These are phyloP conservation scores for Leccinum variicolor DNA, from an alignment of 768 basidiomycete species.

Conservation along the genomic window DNA sequence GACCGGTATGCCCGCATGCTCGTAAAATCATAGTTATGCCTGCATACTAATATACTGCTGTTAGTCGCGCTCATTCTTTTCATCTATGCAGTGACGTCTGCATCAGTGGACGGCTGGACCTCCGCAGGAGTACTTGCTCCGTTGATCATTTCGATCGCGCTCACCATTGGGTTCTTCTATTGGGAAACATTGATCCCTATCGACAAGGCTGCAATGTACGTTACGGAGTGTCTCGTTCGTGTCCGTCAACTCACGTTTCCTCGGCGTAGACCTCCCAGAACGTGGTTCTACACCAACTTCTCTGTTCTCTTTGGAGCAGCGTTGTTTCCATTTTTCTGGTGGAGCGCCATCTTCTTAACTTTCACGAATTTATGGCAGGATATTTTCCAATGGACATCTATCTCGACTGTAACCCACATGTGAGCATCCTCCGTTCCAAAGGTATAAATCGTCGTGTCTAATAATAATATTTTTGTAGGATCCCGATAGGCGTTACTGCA, in stretches of 20 bases:
- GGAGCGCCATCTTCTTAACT: conserved; percentile 32
- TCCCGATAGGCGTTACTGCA: conserved; percentile 41
- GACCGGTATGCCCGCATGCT: conserved; percentile 26
- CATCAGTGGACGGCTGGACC: conserved; percentile 49
- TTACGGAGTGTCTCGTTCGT: background rate
- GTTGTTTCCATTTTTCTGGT: conserved; percentile 42
- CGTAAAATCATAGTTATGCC: background rate
- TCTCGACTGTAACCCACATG: conserved; percentile 40
- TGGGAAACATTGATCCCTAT: conserved; percentile 44
- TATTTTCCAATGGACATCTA: conserved; percentile 39
- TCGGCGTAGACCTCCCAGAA: conserved; percentile 36
- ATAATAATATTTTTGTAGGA: conserved; percentile 20
- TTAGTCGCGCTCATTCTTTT: conserved; percentile 38
- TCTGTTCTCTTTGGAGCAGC: conserved; percentile 36
- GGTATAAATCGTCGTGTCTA: background rate
- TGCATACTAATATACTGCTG: background rate
- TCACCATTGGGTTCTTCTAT: conserved; percentile 44
- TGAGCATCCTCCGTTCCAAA: conserved; percentile 14
- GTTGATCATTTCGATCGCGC: conserved; percentile 42
- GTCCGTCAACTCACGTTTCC: background rate
- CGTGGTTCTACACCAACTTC: conserved; percentile 43
- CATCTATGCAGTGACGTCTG: conserved; percentile 42
- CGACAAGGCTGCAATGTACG: conserved; percentile 42
- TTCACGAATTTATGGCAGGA: conserved; percentile 40
- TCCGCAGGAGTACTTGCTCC: conserved; percentile 44